Base-by-base conservation (phyloP, 352 stramenopile genomes). In the Aphanomyces euteiches region DNA sequence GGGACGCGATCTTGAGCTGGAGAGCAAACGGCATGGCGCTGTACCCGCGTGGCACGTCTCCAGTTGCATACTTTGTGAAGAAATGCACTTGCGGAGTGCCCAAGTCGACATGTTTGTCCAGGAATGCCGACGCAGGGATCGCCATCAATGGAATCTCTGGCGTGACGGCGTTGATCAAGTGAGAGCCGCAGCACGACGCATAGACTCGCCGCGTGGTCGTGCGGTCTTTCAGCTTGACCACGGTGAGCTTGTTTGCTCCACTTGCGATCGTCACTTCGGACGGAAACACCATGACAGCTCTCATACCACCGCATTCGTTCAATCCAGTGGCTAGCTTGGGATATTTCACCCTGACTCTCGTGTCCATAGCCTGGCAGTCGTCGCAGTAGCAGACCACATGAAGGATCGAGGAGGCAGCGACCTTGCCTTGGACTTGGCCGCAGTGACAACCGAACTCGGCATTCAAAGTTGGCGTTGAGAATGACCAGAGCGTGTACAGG, bases 171-270 rank as follows among this genome's bases (percentile, higher is more conserved):
- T 67, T 67, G 60, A 50, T 57, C 12, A 67, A 48, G 60, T 41
- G 63, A 13, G 63, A 59, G 21, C 50, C 50, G 63, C 63, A 69
- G 50, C 63, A 69, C 15, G 63, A 69, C 47, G 63, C 63, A 48
- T 58, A 69, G 13, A 69, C 38, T 37, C 63, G 63, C 34, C 54
- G 45, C 37, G 63, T 69, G 15, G 7, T 21, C n/a, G 63, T 69
- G 15, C n/a, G 13, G 0, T n/a, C 3, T 47, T 65, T 61, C 10
- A 69, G 6, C 34, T 48, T 58, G 5, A n/a, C 63, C 6, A 43
- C 6, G 7, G 3, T 12, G 3, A 69, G 63, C 13, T 60, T 50
- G 15, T 69, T 40, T 8, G 6, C 8, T 12, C 63, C 63, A 5
- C 3, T 15, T 12, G 19, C 41, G 36, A 69, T 58, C 3, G 15